Base-by-base conservation (phyloP, 306 rosid species). In the Datisca glomerata region DNA sequence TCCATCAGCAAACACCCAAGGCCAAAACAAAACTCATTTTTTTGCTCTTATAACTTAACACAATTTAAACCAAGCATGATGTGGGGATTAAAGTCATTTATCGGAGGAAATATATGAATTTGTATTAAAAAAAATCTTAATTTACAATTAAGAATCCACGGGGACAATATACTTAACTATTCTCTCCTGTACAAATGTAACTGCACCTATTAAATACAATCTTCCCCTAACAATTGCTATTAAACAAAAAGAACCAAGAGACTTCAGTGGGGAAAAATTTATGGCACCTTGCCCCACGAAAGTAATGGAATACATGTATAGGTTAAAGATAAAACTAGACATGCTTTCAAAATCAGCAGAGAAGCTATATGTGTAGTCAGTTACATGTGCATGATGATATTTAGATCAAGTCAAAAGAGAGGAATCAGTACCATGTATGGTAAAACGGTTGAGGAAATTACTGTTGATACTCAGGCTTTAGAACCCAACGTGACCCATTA, bases 381-480 rank as follows among this genome's bases (percentile, higher is more conserved):
- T 3, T 14, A 31, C 9, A 5, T 8, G n/a, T 3, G n/a, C n/a
- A 2, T 5, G 36, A 14, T 7, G n/a, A 31, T 1, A 7, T 8
- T 8, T 3, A 8, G n/a, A 8, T 8, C 2, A 5, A 31, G 4
- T 31, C 0, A 3, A 31, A 2, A 31, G 1, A 8, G 21, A 48
- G 7, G 17, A 27, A 32, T 45, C 11, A 22, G 14, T 45, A 22
- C 22, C 4, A 9, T 14, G 36, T 13, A 45, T 7, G 31, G 12
- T 18, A 9, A 18, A 12, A 36, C n/a, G 21, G 22, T n/a, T 22
- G 10, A 8, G 16, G 24, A 8, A 48, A 64, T 52, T 54, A 51
- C 49, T 64, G 22, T 42, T 55, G 67, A 68, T 75, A 89, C n/a
- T 77, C 93, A 27, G 93, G 68, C 69, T 80, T 84, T 55, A 89